Conservation (phyloP, 139 green algal genomes). For the Chloropicon primus region DNA sequence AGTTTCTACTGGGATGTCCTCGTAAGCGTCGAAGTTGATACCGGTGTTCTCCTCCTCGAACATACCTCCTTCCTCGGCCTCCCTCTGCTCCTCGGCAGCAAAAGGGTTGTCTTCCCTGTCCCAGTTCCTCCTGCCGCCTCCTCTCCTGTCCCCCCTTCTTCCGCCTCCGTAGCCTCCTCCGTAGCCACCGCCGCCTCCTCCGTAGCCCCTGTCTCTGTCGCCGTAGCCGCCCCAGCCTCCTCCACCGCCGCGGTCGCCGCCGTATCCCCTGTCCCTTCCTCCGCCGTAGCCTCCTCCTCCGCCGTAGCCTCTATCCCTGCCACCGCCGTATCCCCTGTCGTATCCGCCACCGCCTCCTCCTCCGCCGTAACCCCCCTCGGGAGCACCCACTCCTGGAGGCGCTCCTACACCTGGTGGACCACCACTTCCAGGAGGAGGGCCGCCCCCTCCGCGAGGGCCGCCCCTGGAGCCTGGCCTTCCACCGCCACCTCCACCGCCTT, state of each 20-base stretch:
- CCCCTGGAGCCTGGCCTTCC: conserved; percentile 8
- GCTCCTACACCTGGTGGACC: conserved; percentile 15
- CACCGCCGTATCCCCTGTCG: conserved; percentile 8
- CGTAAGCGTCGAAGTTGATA: conserved; percentile 97
- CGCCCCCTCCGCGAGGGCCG: neutral
- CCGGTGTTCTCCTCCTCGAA: conserved; percentile 83
- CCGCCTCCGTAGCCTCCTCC: conserved; percentile 25
- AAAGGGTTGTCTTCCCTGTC: conserved; percentile 38
- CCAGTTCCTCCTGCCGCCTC: conserved; percentile 2
- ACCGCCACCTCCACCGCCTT: conserved; percentile 21
- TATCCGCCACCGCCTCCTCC: conserved; percentile 21
- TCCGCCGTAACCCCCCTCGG: conserved; percentile 16
- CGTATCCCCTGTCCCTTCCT: neutral
- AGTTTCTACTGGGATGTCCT: conserved; percentile 94
- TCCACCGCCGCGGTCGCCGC: conserved; percentile 3
- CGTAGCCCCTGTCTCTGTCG: neutral
- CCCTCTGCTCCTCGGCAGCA: conserved; percentile 32
- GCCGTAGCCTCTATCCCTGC: neutral
- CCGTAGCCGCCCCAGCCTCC: neutral
- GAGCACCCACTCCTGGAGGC: conserved; percentile 9
- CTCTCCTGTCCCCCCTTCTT: conserved; percentile 19
- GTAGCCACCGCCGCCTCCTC: neutral
- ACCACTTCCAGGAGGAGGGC: neutral
- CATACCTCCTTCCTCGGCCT: conserved; percentile 39
- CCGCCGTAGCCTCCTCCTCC: conserved; percentile 7